A percentile compares a stretch with the other conserved stretches of the same genome.
Evolutionary conservation across 306 rosid genomes (phyloP).

Genomic region (barrel medic (Medicago truncatula)): DNA sequence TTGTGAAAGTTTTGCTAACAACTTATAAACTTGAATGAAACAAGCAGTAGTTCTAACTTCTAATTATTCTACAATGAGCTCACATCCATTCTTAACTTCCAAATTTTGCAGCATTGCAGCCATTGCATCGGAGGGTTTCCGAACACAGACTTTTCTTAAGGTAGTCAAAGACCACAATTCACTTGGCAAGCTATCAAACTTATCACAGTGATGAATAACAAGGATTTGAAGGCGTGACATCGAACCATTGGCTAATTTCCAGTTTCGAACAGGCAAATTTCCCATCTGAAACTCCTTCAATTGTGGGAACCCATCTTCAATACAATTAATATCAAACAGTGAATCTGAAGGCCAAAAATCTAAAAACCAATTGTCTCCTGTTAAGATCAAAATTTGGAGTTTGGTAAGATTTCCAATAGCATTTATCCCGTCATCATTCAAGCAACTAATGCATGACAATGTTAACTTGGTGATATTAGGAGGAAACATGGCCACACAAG

Average conservation of each 20-base stretch:
- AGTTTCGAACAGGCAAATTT: not conserved
- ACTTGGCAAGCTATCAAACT: slow-evolving; percentile 14
- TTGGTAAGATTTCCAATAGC: slow-evolving; percentile 34
- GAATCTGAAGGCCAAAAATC: not conserved
- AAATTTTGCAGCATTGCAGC: not conserved
- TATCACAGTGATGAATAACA: fast-evolving
- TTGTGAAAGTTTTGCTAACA: not conserved
- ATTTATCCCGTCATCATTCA: not conserved
- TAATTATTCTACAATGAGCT: slow-evolving; percentile 16
- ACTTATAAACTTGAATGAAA: not conserved
- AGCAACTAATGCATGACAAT: not conserved
- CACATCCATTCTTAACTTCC: slow-evolving; percentile 12
- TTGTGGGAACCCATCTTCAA: not conserved
- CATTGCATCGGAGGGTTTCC: not conserved
- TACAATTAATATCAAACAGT: slow-evolving; percentile 1
- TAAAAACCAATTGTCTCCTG: not conserved
- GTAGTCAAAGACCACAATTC: slow-evolving; percentile 33
- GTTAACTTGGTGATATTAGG: slow-evolving; percentile 23
- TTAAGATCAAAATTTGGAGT: slow-evolving; percentile 21
- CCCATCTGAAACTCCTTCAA: not conserved
- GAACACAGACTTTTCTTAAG: slow-evolving; percentile 17
- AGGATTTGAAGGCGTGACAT: slow-evolving; percentile 22
- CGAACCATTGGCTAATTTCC: slow-evolving; percentile 35
- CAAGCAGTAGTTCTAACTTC: not conserved
- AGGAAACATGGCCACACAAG: not conserved